Evolutionary conservation across 2,329 filamentous ascomycete species (phyloP).

Genomic region (Stromatinia cepivora): DNA sequence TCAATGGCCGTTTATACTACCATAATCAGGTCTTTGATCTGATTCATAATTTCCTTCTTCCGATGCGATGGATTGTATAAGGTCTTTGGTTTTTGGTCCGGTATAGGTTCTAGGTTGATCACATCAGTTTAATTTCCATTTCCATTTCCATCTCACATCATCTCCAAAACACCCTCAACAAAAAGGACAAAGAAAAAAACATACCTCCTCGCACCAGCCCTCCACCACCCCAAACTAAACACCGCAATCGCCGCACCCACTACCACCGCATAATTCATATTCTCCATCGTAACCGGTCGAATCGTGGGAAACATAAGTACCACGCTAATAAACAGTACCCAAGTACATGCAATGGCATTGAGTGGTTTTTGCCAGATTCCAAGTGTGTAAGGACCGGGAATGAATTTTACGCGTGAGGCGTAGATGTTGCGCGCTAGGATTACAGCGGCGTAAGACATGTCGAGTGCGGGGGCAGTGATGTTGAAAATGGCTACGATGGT

Average conservation of each 20-base stretch:
- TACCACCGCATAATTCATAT: constrained; percentile 54
- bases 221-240: constrained; percentile 55
- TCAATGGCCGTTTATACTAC: not conserved
- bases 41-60: constrained; percentile 19
- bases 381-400: constrained; percentile 55
- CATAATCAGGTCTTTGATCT: constrained; percentile 1
- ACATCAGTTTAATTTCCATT: not conserved
- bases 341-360: constrained; percentile 57
- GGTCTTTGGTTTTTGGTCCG: constrained; percentile 24
- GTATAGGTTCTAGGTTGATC: constrained; percentile 3
- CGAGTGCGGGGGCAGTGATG: constrained; percentile 53
- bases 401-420: constrained; percentile 32
- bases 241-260: constrained; percentile 49
- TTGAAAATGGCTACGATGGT: constrained; percentile 55
- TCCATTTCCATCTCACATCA: not conserved
- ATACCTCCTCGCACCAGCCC: constrained; percentile 35
- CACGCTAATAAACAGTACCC: constrained; percentile 63
- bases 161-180: not conserved
- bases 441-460: constrained; percentile 58
- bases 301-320: constrained; percentile 57
- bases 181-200: not conserved
- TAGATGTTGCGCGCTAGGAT: constrained; percentile 48
- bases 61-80: constrained; percentile 10
- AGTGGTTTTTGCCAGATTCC: constrained; percentile 55
- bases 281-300: constrained; percentile 49